These are phyloP conservation scores for Alternaria rosae DNA, from an alignment of 2,329 filamentous ascomycete species.

Conservation along the genomic window DNA sequence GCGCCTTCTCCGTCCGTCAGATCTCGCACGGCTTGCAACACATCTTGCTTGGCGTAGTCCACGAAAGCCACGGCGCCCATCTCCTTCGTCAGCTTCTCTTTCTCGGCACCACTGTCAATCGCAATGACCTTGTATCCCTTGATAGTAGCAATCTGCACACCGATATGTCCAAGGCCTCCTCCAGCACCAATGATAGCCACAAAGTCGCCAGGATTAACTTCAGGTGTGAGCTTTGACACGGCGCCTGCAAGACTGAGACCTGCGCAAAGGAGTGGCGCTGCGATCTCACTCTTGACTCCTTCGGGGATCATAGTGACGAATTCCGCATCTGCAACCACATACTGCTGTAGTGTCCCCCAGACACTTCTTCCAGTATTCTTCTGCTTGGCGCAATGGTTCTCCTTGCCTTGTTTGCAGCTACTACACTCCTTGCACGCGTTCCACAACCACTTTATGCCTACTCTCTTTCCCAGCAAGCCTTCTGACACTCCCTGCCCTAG, in stretches of 20 bases:
- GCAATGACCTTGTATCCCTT: constrained; percentile 86
- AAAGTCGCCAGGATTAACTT: constrained; percentile 73
- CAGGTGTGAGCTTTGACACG: constrained; percentile 84
- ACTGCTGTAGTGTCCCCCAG: constrained; percentile 48
- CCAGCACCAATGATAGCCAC: constrained; percentile 87
- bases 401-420: constrained; percentile 45
- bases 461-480: constrained; percentile 44
- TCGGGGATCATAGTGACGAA: constrained; percentile 46
- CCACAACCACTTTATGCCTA: constrained; percentile 58
- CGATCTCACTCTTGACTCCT: constrained; percentile 47
- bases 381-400: constrained; percentile 54
- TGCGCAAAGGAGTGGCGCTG: constrained; percentile 47
- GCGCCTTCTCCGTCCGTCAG: constrained; percentile 55
- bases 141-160: constrained; percentile 80
- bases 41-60: constrained; percentile 72
- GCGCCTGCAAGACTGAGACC: constrained; percentile 72
- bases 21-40: constrained; percentile 49
- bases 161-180: constrained; percentile 79
- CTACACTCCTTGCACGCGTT: constrained; percentile 52
- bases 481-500: constrained; percentile 38
- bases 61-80: constrained; percentile 78
- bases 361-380: constrained; percentile 53
- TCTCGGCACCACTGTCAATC: constrained; percentile 84
- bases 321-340: constrained; percentile 42
- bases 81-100: constrained; percentile 70